Evolutionary conservation across 2,329 filamentous ascomycete species (phyloP).

Genomic region (Emmonsiellopsis sp.): DNA sequence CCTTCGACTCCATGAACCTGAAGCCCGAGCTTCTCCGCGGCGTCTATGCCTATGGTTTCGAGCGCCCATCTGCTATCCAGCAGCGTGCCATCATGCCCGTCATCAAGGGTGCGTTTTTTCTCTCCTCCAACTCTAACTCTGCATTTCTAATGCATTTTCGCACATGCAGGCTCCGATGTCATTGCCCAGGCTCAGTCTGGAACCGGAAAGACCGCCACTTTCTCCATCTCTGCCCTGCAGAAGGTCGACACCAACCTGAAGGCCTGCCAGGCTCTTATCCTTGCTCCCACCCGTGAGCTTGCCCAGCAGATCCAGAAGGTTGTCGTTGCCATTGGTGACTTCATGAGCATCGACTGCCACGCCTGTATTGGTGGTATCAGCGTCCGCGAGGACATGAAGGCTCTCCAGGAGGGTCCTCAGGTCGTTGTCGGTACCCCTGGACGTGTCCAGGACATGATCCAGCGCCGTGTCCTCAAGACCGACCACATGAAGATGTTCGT

Average conservation of each 20-base stretch:
- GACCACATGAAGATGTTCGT: slow-evolving; percentile 99
- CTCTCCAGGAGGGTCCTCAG: slow-evolving; percentile 89
- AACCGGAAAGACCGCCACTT: slow-evolving; percentile 99
- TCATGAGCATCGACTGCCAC: slow-evolving; percentile 99
- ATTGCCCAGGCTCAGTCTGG: slow-evolving; percentile 99
- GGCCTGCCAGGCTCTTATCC: slow-evolving; percentile 95
- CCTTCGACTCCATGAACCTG: slow-evolving; percentile 96
- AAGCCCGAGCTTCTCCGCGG: slow-evolving; percentile 96
- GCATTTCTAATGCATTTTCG: slow-evolving; percentile 7
- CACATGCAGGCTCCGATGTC: slow-evolving; percentile 73
- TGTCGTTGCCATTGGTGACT: slow-evolving; percentile 95
- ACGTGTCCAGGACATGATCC: slow-evolving; percentile 99
- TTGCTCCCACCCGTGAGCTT: slow-evolving; percentile 95
- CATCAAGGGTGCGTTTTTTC: slow-evolving; percentile 73
- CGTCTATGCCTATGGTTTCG: slow-evolving; percentile 99
- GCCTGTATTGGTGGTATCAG: slow-evolving; percentile 98
- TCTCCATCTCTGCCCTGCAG: slow-evolving; percentile 98
- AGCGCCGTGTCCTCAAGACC: slow-evolving; percentile 93
- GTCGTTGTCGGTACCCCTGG: slow-evolving; percentile 96
- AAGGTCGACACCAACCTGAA: slow-evolving; percentile 94
- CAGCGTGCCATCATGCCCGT: slow-evolving; percentile 99
- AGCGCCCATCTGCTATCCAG: slow-evolving; percentile 98
- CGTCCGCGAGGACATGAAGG: slow-evolving; percentile 97
- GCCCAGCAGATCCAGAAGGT: slow-evolving; percentile 99
- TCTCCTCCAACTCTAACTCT: slow-evolving; percentile 9